phyloP scores from a whole-genome alignment of 2,329 filamentous ascomycete genomes.

The Aspergillus versicolor region DNA sequence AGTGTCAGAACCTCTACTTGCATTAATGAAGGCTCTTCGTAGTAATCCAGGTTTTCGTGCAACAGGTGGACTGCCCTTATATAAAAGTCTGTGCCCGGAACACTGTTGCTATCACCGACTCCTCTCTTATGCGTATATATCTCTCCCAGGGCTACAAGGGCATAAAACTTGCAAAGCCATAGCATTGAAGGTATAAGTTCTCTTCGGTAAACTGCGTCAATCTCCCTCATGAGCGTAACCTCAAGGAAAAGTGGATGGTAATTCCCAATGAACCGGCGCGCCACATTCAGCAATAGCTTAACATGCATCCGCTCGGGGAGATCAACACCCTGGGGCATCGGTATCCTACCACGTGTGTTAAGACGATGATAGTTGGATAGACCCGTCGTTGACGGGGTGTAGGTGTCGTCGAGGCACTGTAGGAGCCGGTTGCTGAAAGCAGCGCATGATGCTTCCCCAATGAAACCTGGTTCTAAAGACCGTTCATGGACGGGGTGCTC shows the following conservation, averaged over 20 bases:
- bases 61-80: conserved; percentile 5
- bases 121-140: conserved; percentile 8
- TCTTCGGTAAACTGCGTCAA: conserved; percentile 9
- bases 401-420: conserved; percentile 9
- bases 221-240: conserved; percentile 8
- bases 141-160: conserved; percentile 10
- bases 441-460: conserved; percentile 11
- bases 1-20: conserved; percentile 12
- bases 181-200: conserved; percentile 4
- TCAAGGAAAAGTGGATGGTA: conserved; percentile 12
- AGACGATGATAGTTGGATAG: conserved; percentile 11
- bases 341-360: background rate
- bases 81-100: conserved; percentile 10
- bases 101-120: conserved; percentile 5
- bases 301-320: conserved; percentile 12
- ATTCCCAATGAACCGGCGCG: conserved; percentile 11
- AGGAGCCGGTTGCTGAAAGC: conserved; percentile 12
- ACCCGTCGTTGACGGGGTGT: conserved; percentile 6
- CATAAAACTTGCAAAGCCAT: conserved; percentile 12
- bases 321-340: background rate
- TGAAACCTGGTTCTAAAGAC: conserved; percentile 8
- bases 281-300: conserved; percentile 7
- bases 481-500: conserved; percentile 5
- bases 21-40: conserved; percentile 11
- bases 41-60: conserved; percentile 4